Percentiles rank a stretch among this genome's conserved stretches.
phyloP scores from a whole-genome alignment of 306 rosid species.

The Lathyrus sativus region DNA sequence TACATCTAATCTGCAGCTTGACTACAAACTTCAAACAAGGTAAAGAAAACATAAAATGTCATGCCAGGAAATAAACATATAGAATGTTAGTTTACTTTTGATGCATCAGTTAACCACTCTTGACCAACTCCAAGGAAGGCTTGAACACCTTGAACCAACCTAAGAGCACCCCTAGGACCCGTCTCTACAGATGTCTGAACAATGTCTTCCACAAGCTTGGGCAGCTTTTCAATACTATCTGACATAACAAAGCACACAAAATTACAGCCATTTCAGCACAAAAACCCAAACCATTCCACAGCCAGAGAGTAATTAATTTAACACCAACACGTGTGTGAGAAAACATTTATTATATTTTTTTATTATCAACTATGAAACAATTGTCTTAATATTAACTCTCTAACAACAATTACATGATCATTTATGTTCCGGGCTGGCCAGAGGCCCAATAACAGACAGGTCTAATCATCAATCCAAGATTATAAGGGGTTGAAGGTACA shows the following conservation, averaged over 20 bases:
- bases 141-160: constrained; percentile 89
- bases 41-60: not conserved
- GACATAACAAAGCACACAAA: constrained; percentile 34
- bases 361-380: too few relatives aligned
- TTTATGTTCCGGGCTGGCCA: too few relatives aligned
- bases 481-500: too few relatives aligned
- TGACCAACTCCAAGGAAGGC: constrained; percentile 87
- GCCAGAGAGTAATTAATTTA: not conserved
- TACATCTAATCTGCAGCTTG: not conserved
- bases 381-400: too few relatives aligned
- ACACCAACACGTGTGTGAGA: not conserved
- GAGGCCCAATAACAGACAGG: too few relatives aligned
- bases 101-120: constrained; percentile 82
- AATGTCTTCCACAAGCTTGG: constrained; percentile 91
- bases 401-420: too few relatives aligned
- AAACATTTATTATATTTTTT: not conserved
- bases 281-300: not conserved
- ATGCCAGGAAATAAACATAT: constrained; percentile 1
- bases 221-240: constrained; percentile 73
- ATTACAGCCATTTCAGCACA: constrained; percentile 9
- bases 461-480: too few relatives aligned
- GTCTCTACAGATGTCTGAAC: constrained; percentile 78
- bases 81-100: constrained; percentile 51
- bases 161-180: constrained; percentile 84
- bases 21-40: not conserved